A percentile compares a stretch with the other conserved stretches of the same genome.
Evolutionary conservation across 352 stramenopile species (phyloP).

Genomic region (Plasmopara muralis): DNA sequence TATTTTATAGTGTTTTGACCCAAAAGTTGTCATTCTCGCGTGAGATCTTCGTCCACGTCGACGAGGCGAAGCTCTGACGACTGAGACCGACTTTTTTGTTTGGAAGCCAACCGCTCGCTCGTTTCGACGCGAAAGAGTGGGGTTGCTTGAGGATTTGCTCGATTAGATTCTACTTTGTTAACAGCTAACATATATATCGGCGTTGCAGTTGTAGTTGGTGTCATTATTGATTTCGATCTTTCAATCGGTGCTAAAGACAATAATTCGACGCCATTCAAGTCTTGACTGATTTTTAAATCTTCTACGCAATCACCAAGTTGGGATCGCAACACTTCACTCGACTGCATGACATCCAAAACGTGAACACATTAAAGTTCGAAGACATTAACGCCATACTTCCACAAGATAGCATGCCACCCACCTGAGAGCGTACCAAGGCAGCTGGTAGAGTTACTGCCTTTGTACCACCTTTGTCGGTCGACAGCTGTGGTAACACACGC

Average conservation of each 20-base stretch:
- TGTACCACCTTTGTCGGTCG: constrained; percentile 6
- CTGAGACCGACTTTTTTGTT: constrained; percentile 5
- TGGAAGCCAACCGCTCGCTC: constrained; percentile 11
- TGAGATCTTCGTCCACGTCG: constrained; percentile 59
- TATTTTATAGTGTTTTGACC: too few relatives aligned
- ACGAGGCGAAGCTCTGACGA: constrained; percentile 38
- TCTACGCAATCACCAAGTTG: constrained; percentile 1
- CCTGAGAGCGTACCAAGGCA: constrained; percentile 7
- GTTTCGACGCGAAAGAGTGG: constrained; percentile 21
- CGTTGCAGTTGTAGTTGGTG: constrained; percentile 4
- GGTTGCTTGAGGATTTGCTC: constrained; percentile 10
- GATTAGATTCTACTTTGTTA: constrained; percentile 11
- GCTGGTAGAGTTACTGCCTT: neutral
- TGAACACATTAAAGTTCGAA: constrained; percentile 1
- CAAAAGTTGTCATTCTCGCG: constrained; percentile 24
- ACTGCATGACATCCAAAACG: constrained; percentile 3
- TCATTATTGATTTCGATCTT: constrained; percentile 11
- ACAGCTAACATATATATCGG: constrained; percentile 6
- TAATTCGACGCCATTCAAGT: constrained; percentile 12
- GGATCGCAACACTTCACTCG: neutral
- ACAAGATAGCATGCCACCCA: constrained; percentile 1
- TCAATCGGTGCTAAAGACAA: constrained; percentile 5
- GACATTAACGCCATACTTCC: neutral
- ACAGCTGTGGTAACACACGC: constrained; percentile 11
- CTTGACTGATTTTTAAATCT: constrained; percentile 8